A percentile compares a stretch with the other conserved stretches of the same genome.
Evolutionary conservation across 2,329 filamentous ascomycete genomes (phyloP).

Genomic region (Aspergillus udagawae): DNA sequence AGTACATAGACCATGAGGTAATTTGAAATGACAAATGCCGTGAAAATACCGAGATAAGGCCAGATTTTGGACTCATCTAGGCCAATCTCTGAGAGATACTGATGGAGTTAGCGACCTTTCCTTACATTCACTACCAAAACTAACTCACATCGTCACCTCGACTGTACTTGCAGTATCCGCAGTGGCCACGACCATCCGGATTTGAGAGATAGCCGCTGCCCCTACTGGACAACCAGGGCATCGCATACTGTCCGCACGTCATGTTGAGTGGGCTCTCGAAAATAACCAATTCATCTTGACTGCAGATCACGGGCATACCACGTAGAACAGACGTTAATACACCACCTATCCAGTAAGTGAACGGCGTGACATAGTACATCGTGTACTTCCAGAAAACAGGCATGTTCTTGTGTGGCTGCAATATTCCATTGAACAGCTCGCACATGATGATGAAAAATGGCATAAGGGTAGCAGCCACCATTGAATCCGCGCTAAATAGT

Average conservation of each 20-base stretch:
- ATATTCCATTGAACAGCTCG: slow-evolving; percentile 81
- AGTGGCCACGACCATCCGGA: slow-evolving; percentile 57
- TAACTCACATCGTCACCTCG: slow-evolving; percentile 31
- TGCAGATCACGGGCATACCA: slow-evolving; percentile 59
- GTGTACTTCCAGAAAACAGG: slow-evolving; percentile 73
- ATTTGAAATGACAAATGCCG: slow-evolving; percentile 30
- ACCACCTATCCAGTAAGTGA: slow-evolving; percentile 76
- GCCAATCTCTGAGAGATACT: slow-evolving; percentile 29
- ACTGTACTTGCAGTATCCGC: slow-evolving; percentile 75
- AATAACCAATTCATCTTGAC: slow-evolving; percentile 55
- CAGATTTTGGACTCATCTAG: slow-evolving; percentile 31
- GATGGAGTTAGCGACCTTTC: slow-evolving; percentile 1
- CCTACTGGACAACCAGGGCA: slow-evolving; percentile 60
- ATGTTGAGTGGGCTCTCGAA: slow-evolving; percentile 65
- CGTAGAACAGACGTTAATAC: slow-evolving; percentile 75
- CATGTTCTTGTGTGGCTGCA: slow-evolving; percentile 73
- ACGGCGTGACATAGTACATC: slow-evolving; percentile 80
- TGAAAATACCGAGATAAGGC: slow-evolving; percentile 34
- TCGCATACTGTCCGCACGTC: slow-evolving; percentile 71
- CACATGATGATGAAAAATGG: slow-evolving; percentile 82
- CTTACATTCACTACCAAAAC: not conserved
- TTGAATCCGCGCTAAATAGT: slow-evolving; percentile 45
- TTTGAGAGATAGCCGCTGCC: slow-evolving; percentile 68
- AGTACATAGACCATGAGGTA: slow-evolving; percentile 33
- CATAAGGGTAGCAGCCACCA: slow-evolving; percentile 74